Evolutionary conservation across 2,329 filamentous ascomycete species (phyloP), one percentile per base, ranked within the genome.

Genomic region (Neophaeococcomyces aloes): DNA sequence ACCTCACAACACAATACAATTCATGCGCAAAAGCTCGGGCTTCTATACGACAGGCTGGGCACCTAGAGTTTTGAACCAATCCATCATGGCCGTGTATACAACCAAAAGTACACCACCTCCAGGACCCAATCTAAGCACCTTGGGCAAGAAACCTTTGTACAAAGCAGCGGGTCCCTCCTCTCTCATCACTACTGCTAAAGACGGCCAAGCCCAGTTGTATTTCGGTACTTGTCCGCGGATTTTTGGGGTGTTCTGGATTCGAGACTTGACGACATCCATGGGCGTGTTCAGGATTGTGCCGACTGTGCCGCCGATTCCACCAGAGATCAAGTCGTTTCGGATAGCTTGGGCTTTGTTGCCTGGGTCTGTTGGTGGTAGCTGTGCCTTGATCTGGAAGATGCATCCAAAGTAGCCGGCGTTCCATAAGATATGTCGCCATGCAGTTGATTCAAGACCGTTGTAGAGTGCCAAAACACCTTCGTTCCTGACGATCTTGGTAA

Each of bases 131-230:
- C 84, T 72, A 51, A 94, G 71, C 29, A 95, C 91, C 77, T 98
- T 98, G 55, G 91, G 91, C 50, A 91, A 60, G 75, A 98, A 98
- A 13, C 91, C 91, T 76, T 96, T 98, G 75, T 98, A 98, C 48
- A 98, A 71, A 30, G 91, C 91, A 37, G 66, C 68, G 61, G 94
- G 89, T 4, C 91, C 91, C 67, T 98, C 91, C 69, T 98, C 91
- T 68, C 78, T 86, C 67, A 86, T 80, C 48, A 98, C 86, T 6
- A 85, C 91, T 45, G 76, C 81, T 39, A 95, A 72, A 17, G 86
- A 80, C 36, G 86, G 85, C 77, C 81, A 94, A 25, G 91, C 91
- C 91, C 91, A 98, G 76, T 96, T 95, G 72, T 98, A 98, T 75
- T 98, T 98, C 60, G 85, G 85, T 17, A 79, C 68, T 42, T 76